phyloP scores from a whole-genome alignment of 1,284 basidiomycete genomes.

The Trametes versicolor region DNA sequence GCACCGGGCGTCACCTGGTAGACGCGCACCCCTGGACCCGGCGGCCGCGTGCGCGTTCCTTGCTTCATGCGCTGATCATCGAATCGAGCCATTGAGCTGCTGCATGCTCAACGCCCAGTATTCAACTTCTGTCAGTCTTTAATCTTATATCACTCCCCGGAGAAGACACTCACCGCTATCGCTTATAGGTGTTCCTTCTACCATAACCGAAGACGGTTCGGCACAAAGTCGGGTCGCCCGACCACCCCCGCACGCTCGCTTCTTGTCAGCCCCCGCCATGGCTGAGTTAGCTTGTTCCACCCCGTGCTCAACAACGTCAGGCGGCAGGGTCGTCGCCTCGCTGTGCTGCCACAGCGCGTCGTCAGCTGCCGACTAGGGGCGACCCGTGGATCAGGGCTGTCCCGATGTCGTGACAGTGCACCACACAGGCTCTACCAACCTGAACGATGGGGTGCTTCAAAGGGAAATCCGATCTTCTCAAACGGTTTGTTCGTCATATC shows the following conservation, averaged over 20 bases:
- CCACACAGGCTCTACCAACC: background rate
- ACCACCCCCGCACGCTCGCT: background rate
- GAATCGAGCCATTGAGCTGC: too few species aligned
- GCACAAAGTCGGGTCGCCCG: conserved; percentile 25
- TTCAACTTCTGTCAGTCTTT: too few species aligned
- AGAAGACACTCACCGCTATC: too few species aligned
- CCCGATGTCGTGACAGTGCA: background rate
- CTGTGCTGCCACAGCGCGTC: background rate
- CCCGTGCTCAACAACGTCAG: conserved; percentile 8
- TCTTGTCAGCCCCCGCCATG: background rate
- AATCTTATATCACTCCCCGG: too few species aligned
- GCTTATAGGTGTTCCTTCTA: background rate
- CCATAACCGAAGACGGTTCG: conserved; percentile 21
- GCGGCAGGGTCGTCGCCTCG: background rate
- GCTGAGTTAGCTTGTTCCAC: background rate
- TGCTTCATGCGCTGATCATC: too few species aligned
- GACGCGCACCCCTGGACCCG: too few species aligned
- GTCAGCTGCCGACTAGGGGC: conserved; percentile 3
- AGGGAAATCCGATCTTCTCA: background rate
- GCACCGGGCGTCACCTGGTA: too few species aligned
- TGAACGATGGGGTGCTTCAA: background rate
- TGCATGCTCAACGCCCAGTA: too few species aligned
- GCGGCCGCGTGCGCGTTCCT: too few species aligned
- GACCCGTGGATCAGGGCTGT: conserved; percentile 1
- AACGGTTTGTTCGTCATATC: background rate